Evolutionary conservation across 1,284 basidiomycete species (phyloP), one percentile per base, ranked within the genome.

Genomic region (Rhizoctonia solani): DNA sequence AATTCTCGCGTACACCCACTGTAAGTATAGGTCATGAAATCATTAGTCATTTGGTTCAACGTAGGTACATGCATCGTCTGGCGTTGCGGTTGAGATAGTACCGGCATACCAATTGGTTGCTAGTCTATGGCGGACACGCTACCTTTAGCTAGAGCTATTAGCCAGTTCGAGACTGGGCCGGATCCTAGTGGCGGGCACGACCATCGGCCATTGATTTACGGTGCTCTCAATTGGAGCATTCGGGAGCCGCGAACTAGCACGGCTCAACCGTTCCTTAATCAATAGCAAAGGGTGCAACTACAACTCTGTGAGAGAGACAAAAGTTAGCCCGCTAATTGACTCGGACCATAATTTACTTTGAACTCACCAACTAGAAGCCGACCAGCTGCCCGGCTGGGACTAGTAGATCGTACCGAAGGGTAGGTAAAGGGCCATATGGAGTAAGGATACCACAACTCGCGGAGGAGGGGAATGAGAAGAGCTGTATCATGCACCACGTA

Each of bases 321-420:
- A 52, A 30, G 41, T 19, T 53, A 39, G 44, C 23, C 9, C 14
- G 16, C 37, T 50, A 65, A 34, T 27, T 53, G 59, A 65, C 59
- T 29, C n/a, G n/a, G 34, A 3, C 16, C 32, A 16, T 49, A 49
- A 47, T 27, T 61, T 37, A n/a, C 5, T 39, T 46, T 46, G 8
- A 25, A 53, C 59, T 53, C 39, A 65, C 59, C 59, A 53, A 42
- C 59, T 65, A 65, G 47, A 23, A 53, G 34, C 8, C 49, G 59
- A 42, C 19, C 59, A 65, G 49, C 53, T 65, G 59, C 59, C 53
- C 44, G 37, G 59, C 59, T 65, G 49, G 59, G 59, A 65, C 59
- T 65, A 65, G 59, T 27, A 53, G 16, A 16, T 16, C 37, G 16
- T 39, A n/a, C n/a, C n/a, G 59, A 21, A 21, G n/a, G 44, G 44